Conservation (phyloP, 331 rosid species). For the Arachis monticola region DNA sequence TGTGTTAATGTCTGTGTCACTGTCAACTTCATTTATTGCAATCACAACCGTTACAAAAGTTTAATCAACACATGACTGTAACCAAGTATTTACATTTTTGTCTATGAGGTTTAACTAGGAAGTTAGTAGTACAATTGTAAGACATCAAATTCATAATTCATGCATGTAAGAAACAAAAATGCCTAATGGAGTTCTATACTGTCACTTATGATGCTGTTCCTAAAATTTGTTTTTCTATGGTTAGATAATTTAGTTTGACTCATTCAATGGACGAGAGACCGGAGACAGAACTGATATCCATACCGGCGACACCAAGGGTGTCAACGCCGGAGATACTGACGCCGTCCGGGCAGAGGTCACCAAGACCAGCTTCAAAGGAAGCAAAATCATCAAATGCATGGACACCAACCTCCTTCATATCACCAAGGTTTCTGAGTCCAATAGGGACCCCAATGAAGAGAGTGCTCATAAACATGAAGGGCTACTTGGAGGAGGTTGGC, state of each 20-base stretch:
- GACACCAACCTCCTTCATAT: slow-evolving; percentile 95
- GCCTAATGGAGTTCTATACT: no score
- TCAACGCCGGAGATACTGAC: slow-evolving; percentile 94
- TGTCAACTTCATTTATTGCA: no score
- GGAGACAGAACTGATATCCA: slow-evolving; percentile 94
- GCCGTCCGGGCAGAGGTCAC: slow-evolving; percentile 93
- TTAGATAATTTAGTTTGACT: slow-evolving; percentile 19
- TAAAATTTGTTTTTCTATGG: background rate
- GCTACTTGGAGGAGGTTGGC: slow-evolving; percentile 93
- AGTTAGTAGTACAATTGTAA: no score
- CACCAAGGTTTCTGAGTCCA: slow-evolving; percentile 95
- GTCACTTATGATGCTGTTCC: background rate
- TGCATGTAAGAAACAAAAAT: background rate
- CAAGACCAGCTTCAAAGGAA: slow-evolving; percentile 76
- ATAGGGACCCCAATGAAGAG: slow-evolving; percentile 98
- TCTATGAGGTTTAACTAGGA: no score
- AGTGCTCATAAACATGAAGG: slow-evolving; percentile 89
- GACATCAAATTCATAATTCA: no score
- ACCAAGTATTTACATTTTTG: no score
- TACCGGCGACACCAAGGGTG: slow-evolving; percentile 94
- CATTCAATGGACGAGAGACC: slow-evolving; percentile 79
- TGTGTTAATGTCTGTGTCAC: no score
- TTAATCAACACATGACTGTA: no score
- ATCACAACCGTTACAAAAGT: no score
- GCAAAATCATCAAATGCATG: slow-evolving; percentile 90